Percentiles rank a stretch among this genome's conserved stretches.
Conservation (phyloP, 441 rosid genomes). For the Adansonia rubrostipa region DNA sequence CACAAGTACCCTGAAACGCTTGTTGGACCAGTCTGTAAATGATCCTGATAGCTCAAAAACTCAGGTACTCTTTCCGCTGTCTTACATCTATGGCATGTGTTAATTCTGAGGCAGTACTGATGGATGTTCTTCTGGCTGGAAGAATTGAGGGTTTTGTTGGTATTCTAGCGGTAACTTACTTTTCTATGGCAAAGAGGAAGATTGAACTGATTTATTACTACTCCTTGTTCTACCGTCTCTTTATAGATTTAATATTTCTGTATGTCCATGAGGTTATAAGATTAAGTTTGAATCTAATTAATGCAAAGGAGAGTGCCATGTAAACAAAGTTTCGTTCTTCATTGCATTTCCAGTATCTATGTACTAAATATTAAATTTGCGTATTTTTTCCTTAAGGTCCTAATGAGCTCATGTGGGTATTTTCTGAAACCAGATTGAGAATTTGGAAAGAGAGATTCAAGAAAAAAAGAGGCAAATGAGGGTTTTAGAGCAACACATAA, state of each 20-base stretch:
- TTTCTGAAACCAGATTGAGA: conserved; percentile 65
- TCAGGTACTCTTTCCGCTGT: conserved; percentile 58
- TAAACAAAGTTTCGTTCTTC: conserved; percentile 1
- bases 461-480: conserved; percentile 93
- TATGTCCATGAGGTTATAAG: conserved; percentile 10
- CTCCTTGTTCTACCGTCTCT: conserved; percentile 6
- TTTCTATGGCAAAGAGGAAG: not conserved
- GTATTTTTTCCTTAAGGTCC: not conserved
- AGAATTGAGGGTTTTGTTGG: conserved; percentile 6
- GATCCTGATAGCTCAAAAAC: conserved; percentile 82
- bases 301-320: not conserved
- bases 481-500: conserved; percentile 77
- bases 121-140: conserved; percentile 13
- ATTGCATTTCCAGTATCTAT: conserved; percentile 11
- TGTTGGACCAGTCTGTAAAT: conserved; percentile 81
- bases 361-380: conserved; percentile 15
- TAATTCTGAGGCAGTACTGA: not conserved
- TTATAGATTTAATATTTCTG: not conserved
- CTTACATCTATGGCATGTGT: not conserved
- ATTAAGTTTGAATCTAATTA: not conserved
- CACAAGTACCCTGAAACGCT: conserved; percentile 92
- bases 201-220: not conserved
- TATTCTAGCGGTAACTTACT: not conserved
- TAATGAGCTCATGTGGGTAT: conserved; percentile 11
- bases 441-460: conserved; percentile 83